phyloP scores from a whole-genome alignment of 108 stramenopile species.

The Discostella pseudostelligera region DNA sequence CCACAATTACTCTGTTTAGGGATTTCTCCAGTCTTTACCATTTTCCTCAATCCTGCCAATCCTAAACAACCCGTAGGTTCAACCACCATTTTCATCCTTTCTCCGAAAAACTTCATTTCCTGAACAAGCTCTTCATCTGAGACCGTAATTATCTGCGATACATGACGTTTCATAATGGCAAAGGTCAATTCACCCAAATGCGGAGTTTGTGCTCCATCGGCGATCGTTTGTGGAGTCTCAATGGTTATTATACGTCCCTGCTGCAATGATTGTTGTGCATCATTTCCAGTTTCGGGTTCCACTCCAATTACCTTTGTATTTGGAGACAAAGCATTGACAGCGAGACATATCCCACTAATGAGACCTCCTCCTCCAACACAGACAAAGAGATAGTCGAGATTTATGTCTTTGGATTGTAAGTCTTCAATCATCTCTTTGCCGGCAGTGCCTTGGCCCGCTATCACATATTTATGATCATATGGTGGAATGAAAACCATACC shows the following conservation, averaged over 20 bases:
- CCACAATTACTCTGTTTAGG: conserved; percentile 47
- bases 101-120: conserved; percentile 44
- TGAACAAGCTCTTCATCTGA: conserved; percentile 57
- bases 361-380: conserved; percentile 70
- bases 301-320: conserved; percentile 55
- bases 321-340: conserved; percentile 45
- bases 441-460: conserved; percentile 45
- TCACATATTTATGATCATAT: conserved; percentile 47
- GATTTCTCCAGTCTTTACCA: conserved; percentile 50
- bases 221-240: conserved; percentile 54
- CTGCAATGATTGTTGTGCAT: conserved; percentile 49
- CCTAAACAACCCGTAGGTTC: conserved; percentile 64
- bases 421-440: conserved; percentile 43
- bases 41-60: conserved; percentile 51
- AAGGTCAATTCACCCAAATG: conserved; percentile 59
- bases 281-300: conserved; percentile 56
- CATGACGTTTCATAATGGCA: conserved; percentile 50
- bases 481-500: conserved; percentile 42
- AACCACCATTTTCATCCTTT: conserved; percentile 51
- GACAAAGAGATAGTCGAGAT: conserved; percentile 59
- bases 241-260: conserved; percentile 39
- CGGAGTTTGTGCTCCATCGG: conserved; percentile 63
- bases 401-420: conserved; percentile 23
- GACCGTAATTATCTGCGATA: conserved; percentile 60
- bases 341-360: conserved; percentile 50